Conservation (phyloP, 371 early-diverging fungal genomes). For the Parasitella parasitica region DNA sequence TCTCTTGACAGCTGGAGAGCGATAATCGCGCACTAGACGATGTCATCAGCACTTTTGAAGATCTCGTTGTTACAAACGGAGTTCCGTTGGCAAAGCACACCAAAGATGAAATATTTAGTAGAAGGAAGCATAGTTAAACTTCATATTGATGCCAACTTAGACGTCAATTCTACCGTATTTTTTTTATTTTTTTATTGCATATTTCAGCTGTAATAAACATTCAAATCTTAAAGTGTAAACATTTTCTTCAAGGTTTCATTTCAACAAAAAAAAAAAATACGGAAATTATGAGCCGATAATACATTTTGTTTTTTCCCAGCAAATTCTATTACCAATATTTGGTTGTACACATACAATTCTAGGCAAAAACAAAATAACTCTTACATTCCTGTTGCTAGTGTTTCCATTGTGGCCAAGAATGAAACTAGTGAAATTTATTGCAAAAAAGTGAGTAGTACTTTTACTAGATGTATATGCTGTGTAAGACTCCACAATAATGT, state of each 20-base stretch:
- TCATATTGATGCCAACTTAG: too few species aligned
- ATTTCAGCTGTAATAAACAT: not conserved
- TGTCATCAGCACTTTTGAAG: conserved; percentile 13
- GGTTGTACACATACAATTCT: not conserved
- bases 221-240: too few species aligned
- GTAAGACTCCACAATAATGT: not conserved
- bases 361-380: not conserved
- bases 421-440: not conserved
- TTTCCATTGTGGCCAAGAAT: not conserved
- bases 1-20: conserved; percentile 23
- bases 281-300: not conserved
- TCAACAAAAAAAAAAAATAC: not conserved
- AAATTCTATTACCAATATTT: not conserved
- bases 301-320: not conserved
- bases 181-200: not conserved
- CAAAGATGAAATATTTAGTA: not conserved
- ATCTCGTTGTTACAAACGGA: not conserved
- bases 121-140: not conserved
- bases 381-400: not conserved
- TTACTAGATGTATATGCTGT: not conserved
- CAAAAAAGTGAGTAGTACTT: too few species aligned
- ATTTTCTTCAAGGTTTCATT: too few species aligned
- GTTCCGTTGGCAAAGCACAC: too few species aligned
- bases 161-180: not conserved
- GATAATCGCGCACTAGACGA: conserved; percentile 25